phyloP scores from a whole-genome alignment of 2,329 filamentous ascomycete species.

The Bipolaris gigantea region DNA sequence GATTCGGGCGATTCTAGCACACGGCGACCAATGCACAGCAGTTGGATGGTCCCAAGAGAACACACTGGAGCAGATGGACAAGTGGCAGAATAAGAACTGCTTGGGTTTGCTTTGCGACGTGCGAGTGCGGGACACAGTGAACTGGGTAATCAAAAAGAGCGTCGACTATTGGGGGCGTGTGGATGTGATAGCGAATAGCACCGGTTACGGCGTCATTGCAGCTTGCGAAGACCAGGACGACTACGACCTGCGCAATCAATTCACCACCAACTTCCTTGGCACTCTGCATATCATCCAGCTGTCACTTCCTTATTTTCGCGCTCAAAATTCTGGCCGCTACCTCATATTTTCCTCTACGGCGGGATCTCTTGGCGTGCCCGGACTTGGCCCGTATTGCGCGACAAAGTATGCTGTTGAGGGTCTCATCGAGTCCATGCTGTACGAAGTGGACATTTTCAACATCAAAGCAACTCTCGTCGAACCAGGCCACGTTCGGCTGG shows the following conservation, averaged over 20 bases:
- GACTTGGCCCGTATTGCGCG: constrained; percentile 90
- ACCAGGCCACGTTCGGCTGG: constrained; percentile 82
- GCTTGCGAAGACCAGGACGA: constrained; percentile 97
- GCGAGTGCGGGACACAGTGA: constrained; percentile 76
- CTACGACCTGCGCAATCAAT: constrained; percentile 90
- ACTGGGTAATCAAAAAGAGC: constrained; percentile 68
- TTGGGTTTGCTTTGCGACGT: constrained; percentile 89
- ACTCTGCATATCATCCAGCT: constrained; percentile 90
- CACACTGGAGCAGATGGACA: constrained; percentile 69
- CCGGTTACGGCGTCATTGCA: constrained; percentile 92
- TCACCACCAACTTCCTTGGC: constrained; percentile 97
- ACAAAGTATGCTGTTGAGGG: constrained; percentile 98
- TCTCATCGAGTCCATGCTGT: constrained; percentile 93
- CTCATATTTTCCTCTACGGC: constrained; percentile 93
- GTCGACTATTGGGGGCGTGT: constrained; percentile 77
- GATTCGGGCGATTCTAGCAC: constrained; percentile 76
- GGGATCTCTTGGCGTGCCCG: constrained; percentile 90
- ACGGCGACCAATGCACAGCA: constrained; percentile 81
- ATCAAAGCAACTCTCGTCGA: constrained; percentile 94
- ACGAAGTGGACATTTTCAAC: constrained; percentile 89
- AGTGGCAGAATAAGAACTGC: constrained; percentile 67
- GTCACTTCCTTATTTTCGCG: constrained; percentile 83
- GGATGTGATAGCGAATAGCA: constrained; percentile 87
- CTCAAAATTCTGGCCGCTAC: constrained; percentile 74
- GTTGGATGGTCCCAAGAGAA: constrained; percentile 84